phyloP scores from a whole-genome alignment of 2,329 filamentous ascomycete species.

The Microdochium bolleyi region DNA sequence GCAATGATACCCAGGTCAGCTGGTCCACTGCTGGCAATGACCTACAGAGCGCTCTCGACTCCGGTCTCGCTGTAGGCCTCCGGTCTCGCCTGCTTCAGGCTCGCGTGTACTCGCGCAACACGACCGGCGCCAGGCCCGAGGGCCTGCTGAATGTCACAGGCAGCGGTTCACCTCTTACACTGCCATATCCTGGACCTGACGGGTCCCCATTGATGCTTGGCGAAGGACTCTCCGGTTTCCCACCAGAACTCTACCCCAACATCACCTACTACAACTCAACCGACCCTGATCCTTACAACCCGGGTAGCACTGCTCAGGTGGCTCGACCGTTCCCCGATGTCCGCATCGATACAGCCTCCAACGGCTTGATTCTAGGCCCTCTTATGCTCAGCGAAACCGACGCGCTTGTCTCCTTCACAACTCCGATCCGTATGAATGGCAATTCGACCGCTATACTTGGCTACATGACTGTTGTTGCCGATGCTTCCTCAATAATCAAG shows the following conservation, averaged over 20 bases:
- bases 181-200: slow-evolving; percentile 55
- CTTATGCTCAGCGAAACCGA: slow-evolving; percentile 63
- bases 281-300: slow-evolving; percentile 28
- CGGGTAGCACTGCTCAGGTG: slow-evolving; percentile 30
- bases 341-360: slow-evolving; percentile 36
- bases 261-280: slow-evolving; percentile 54
- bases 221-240: slow-evolving; percentile 58
- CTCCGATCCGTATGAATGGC: slow-evolving; percentile 66
- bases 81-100: slow-evolving; percentile 56
- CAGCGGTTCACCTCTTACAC: slow-evolving; percentile 35
- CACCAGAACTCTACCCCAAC: slow-evolving; percentile 68
- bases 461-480: slow-evolving; percentile 75
- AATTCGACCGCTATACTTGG: slow-evolving; percentile 60
- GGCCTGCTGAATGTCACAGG: slow-evolving; percentile 61
- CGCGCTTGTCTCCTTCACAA: slow-evolving; percentile 71
- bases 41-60: slow-evolving; percentile 60
- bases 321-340: slow-evolving; percentile 43
- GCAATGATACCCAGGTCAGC: slow-evolving; percentile 47
- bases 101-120: slow-evolving; percentile 63
- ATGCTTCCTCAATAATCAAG: slow-evolving; percentile 54
- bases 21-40: slow-evolving; percentile 58
- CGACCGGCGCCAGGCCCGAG: slow-evolving; percentile 36
- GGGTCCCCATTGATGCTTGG: slow-evolving; percentile 54
- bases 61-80: slow-evolving; percentile 39
- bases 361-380: slow-evolving; percentile 68